These are phyloP conservation scores for Trichoderma guizhouense DNA, from an alignment of 2,329 filamentous ascomycete genomes.

Conservation along the genomic window DNA sequence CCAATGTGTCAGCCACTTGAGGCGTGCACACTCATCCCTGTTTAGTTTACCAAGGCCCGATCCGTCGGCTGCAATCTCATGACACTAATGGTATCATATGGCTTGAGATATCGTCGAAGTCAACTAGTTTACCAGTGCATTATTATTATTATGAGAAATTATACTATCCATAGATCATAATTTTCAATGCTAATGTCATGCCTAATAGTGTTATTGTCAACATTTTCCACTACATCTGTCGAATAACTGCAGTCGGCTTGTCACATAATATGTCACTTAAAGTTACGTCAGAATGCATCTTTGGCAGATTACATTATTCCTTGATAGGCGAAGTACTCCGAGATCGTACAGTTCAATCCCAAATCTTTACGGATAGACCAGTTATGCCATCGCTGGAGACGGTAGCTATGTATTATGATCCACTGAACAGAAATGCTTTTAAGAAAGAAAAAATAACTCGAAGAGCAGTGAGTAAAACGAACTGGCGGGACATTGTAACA, in stretches of 20 bases:
- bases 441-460: no score
- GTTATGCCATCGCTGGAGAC: rapidly evolving
- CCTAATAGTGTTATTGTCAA: neutral
- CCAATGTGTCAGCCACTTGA: neutral
- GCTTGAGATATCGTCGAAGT: no score
- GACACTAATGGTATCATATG: no score
- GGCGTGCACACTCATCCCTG: no score
- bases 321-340: neutral
- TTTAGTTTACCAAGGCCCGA: no score
- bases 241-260: neutral
- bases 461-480: no score
- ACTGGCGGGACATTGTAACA: no score
- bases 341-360: neutral
- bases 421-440: neutral
- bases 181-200: no score
- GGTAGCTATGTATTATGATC: neutral
- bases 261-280: neutral
- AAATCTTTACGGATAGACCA: neutral
- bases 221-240: neutral
- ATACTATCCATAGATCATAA: no score
- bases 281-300: neutral
- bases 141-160: no score
- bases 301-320: neutral
- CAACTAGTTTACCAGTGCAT: no score
- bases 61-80: no score